Evolutionary conservation across 352 stramenopile genomes (phyloP).

Genomic region (Pythium dissotocum): DNA sequence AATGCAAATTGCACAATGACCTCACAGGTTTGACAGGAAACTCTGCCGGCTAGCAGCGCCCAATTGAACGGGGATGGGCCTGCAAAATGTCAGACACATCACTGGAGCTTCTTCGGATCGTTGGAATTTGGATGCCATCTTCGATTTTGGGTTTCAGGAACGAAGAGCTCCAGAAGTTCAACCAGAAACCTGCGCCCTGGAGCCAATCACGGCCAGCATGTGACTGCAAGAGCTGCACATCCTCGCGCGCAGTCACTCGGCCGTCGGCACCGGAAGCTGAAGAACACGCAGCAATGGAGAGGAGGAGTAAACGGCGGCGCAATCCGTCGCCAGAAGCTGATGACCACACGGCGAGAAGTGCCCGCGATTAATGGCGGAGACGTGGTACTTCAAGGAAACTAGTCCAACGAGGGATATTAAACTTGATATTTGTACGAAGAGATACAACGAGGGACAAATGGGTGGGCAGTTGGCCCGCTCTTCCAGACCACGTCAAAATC

Average conservation of each 20-base stretch:
- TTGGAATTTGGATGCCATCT: background rate
- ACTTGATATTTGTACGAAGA: constrained; percentile 21
- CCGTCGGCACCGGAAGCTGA: background rate
- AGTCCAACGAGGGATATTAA: constrained; percentile 10
- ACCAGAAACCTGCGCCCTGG: constrained; percentile 5
- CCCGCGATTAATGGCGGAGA: background rate
- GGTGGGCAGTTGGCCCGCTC: constrained; percentile 1
- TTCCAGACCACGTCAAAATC: constrained; percentile 8
- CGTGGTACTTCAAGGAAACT: constrained; percentile 4
- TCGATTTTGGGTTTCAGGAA: background rate
- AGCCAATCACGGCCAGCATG: background rate
- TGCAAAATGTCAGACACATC: background rate
- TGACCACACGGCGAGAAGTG: background rate
- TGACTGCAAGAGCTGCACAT: background rate
- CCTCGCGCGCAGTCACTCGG: background rate
- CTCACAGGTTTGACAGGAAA: too few relatives aligned
- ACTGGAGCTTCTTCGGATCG: background rate
- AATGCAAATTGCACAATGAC: constrained; percentile 14
- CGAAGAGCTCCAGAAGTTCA: constrained; percentile 18
- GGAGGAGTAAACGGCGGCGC: constrained; percentile 3
- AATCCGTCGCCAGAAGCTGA: background rate
- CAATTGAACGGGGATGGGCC: background rate
- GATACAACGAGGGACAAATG: background rate
- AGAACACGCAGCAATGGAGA: background rate
- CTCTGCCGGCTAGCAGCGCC: background rate